Evolutionary conservation across 345 rosid genomes (phyloP).

Genomic region (Balakata baccata): DNA sequence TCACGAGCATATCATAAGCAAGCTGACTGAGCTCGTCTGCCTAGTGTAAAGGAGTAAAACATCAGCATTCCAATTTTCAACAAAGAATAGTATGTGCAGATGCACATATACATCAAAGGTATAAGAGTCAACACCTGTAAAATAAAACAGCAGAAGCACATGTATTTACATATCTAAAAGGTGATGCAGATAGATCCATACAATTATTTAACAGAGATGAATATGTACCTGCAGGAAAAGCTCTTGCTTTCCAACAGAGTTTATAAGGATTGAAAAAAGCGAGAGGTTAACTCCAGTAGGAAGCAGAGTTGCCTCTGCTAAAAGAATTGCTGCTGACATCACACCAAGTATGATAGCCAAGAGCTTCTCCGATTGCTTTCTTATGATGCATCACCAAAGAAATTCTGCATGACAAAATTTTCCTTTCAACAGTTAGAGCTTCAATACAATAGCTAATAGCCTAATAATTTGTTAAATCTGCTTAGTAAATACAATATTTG

Average conservation of each 20-base stretch:
- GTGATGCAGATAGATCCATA: not conserved
- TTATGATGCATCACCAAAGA: conserved; percentile 79
- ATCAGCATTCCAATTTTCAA: conserved; percentile 94
- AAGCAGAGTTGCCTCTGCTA: conserved; percentile 90
- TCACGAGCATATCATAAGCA: conserved; percentile 99
- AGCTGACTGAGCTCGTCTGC: conserved; percentile 92
- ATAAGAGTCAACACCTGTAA: conserved; percentile 81
- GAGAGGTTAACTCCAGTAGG: conserved; percentile 58
- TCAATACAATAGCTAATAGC: not conserved
- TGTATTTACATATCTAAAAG: not conserved
- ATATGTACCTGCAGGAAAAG: conserved; percentile 21
- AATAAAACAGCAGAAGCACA: conserved; percentile 14
- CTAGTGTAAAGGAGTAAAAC: conserved; percentile 98
- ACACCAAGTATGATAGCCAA: conserved; percentile 67
- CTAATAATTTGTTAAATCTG: not conserved
- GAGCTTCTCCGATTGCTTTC: conserved; percentile 59
- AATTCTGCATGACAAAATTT: conserved; percentile 50
- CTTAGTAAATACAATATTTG: not conserved
- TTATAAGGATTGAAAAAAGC: conserved; percentile 84
- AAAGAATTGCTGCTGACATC: conserved; percentile 94
- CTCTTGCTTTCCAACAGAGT: conserved; percentile 57
- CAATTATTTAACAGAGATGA: not conserved
- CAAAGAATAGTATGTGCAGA: conserved; percentile 93
- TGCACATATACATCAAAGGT: conserved; percentile 97
- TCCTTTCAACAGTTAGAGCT: not conserved